Conservation (phyloP, 2,329 filamentous ascomycete genomes). For the Metarhizium album region DNA sequence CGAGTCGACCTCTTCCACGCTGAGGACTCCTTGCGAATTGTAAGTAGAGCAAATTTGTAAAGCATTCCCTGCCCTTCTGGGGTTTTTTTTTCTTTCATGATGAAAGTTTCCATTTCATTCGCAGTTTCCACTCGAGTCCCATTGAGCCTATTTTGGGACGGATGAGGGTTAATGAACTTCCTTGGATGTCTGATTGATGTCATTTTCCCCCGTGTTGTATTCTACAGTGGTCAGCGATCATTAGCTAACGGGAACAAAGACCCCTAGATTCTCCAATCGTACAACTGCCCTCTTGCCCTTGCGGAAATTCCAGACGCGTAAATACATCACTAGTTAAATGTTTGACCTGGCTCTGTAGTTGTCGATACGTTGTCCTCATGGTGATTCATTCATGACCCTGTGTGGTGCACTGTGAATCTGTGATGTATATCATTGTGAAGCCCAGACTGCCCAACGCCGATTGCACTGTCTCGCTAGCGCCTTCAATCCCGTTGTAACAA, state of each 20-base stretch:
- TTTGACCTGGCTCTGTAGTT: too few relatives aligned
- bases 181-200: constrained; percentile 61
- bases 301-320: too few relatives aligned
- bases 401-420: too few relatives aligned
- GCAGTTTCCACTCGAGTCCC: constrained; percentile 81
- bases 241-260: constrained; percentile 15
- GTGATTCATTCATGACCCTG: too few relatives aligned
- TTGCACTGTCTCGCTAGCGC: not conserved
- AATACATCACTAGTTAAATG: too few relatives aligned
- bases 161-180: constrained; percentile 57
- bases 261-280: too few relatives aligned
- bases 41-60: not conserved
- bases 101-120: constrained; percentile 70
- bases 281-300: too few relatives aligned
- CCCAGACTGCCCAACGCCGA: not conserved
- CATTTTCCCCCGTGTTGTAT: constrained; percentile 1
- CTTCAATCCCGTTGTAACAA: not conserved
- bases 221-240: not conserved
- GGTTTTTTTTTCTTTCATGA: constrained; percentile 46
- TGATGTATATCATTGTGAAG: not conserved
- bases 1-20: too few relatives aligned
- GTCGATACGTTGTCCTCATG: too few relatives aligned
- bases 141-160: constrained; percentile 55
- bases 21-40: not conserved
- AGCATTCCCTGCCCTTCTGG: too few relatives aligned